phyloP scores from a whole-genome alignment of 1,284 basidiomycete genomes.

The Rhizopogon hawkerae region DNA sequence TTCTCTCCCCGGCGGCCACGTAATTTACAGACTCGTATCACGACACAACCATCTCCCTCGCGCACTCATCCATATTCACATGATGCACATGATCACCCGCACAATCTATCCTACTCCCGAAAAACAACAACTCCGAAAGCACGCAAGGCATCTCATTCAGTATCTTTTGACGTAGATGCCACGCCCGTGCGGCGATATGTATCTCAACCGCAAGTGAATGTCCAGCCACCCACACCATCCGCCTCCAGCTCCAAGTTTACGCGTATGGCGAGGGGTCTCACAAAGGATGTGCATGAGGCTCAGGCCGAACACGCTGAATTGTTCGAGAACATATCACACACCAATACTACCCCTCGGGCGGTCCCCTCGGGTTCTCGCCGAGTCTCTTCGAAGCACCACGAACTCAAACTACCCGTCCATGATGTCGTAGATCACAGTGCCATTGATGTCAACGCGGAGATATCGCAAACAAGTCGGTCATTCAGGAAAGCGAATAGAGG shows the following conservation, averaged over 20 bases:
- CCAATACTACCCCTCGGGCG: conserved; percentile 1
- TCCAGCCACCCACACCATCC: conserved; percentile 52
- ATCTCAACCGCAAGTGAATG: conserved; percentile 38
- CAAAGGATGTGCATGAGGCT: conserved; percentile 45
- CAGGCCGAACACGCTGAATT: conserved; percentile 9
- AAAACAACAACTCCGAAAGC: conserved; percentile 30
- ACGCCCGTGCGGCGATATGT: conserved; percentile 22
- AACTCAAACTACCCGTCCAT: conserved; percentile 2
- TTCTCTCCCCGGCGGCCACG: conserved; percentile 68
- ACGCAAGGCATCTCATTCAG: conserved; percentile 24
- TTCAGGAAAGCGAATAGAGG: conserved; percentile 19
- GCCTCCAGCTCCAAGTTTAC: conserved; percentile 46
- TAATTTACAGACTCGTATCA: conserved; percentile 31
- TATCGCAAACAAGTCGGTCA: conserved; percentile 7
- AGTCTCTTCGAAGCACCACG: conserved; percentile 3
- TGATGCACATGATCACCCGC: conserved; percentile 8
- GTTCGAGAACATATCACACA: background rate
- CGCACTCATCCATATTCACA: conserved; percentile 8
- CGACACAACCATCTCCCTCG: conserved; percentile 13
- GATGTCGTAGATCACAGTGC: conserved; percentile 10
- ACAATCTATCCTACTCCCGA: conserved; percentile 14
- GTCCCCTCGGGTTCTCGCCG: conserved; percentile 5
- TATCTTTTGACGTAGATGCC: conserved; percentile 24
- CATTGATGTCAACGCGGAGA: conserved; percentile 11
- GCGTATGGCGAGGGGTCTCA: conserved; percentile 45